Evolutionary conservation across 2,329 filamentous ascomycete species (phyloP).

Genomic region (Tolypocladium endophyticum): DNA sequence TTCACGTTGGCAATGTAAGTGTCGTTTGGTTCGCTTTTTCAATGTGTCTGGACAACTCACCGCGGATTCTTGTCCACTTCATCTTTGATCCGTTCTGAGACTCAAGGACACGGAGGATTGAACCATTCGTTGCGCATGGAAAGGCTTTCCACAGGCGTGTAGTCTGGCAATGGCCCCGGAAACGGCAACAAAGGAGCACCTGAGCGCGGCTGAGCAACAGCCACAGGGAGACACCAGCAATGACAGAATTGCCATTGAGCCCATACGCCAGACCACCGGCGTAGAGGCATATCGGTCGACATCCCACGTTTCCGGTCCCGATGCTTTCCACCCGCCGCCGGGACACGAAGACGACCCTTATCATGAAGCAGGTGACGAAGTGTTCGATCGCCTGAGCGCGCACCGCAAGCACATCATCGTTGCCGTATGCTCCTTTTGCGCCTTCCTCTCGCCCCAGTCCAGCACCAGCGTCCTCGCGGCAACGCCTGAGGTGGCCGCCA

Average conservation of each 20-base stretch:
- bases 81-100: neutral
- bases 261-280: neutral
- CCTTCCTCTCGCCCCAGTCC: conserved; percentile 65
- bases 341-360: conserved; percentile 23
- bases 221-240: neutral
- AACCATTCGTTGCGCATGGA: neutral
- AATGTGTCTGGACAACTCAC: neutral
- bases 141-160: no score
- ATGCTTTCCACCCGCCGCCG: conserved; percentile 13
- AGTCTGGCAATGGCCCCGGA: neutral
- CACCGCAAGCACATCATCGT: conserved; percentile 58
- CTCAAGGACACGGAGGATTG: neutral
- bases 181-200: neutral
- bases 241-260: neutral
- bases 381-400: conserved; percentile 55
- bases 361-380: conserved; percentile 14
- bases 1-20: neutral
- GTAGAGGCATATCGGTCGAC: conserved; percentile 9
- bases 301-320: conserved; percentile 19
- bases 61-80: neutral
- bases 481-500: conserved; percentile 60
- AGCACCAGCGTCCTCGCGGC: conserved; percentile 65
- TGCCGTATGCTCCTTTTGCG: conserved; percentile 59
- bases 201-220: neutral
- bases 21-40: neutral